Base-by-base conservation (phyloP, 192 early-diverging fungal species). In the Geosiphon pyriformis region DNA sequence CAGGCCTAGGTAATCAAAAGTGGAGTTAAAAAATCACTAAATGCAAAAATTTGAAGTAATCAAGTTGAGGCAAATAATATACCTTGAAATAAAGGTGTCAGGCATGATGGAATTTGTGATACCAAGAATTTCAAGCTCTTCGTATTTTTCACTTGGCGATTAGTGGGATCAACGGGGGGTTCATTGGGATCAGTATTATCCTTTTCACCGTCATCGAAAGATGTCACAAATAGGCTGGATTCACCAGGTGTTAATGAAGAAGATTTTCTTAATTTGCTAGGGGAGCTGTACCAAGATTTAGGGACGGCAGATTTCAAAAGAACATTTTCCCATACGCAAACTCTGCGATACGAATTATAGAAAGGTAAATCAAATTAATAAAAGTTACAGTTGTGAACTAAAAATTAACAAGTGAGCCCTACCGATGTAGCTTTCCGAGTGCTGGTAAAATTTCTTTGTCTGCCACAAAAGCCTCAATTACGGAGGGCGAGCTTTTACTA, bases 11-110 rank as follows among this genome's bases (percentile, higher is more conserved):
- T 37, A n/a, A 20, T 8, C 61, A 18, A 33, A 47, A 3, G 30
- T 47, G 57, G 63, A 47, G 20, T 20, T 37, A 29, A 60, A 34
- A 32, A 31, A 27, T 37, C 10, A 51, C 1, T 53, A 34, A 10
- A 29, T 29, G n/a, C n/a, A n/a, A 23, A 46, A 37, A 27, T 34
- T 12, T 20, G 2, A 46, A 29, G 53, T 55, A 12, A 4, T 29
- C 23, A 55, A 55, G 18, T 12, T 23, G 25, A 32, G 20, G 7
- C 6, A 30, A 11, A 49, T 20, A 37, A n/a, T 30, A 58, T 79
- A 82, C 87, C 85, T 78, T 89, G 87, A 65, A 89, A 83, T 42
- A 86, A 77, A 1, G 82, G 80, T 3, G 81, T 76, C 20, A 93
- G 57, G 18, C 82, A 78, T 12, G 75, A 72, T 23, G 87, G 85